Evolutionary conservation across 2,329 filamentous ascomycete genomes (phyloP).

Genomic region (Graphiopsis chlorocephala): DNA sequence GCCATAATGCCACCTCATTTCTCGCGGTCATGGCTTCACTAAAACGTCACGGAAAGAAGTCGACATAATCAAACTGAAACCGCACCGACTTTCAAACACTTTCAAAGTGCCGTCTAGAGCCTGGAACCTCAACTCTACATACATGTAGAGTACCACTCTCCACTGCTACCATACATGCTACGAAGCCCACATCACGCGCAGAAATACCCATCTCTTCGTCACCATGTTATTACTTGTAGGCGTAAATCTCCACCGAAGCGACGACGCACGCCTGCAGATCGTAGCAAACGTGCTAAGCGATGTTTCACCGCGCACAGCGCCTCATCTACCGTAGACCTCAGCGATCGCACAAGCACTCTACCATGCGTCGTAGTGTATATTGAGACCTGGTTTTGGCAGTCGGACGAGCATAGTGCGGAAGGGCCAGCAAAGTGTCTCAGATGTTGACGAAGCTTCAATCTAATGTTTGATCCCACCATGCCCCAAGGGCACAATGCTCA

Average conservation of each 20-base stretch:
- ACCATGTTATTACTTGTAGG: background rate
- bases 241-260: background rate
- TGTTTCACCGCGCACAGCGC: constrained; percentile 11
- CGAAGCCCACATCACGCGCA: background rate
- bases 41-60: background rate
- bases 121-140: background rate
- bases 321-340: constrained; percentile 14
- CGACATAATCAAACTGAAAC: background rate
- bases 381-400: background rate
- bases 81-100: background rate
- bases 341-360: background rate
- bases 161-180: background rate
- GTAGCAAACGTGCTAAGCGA: constrained; percentile 10
- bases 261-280: constrained; percentile 8
- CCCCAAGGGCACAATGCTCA: background rate
- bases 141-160: background rate
- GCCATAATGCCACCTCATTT: background rate
- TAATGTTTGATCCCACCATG: background rate
- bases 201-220: background rate
- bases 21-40: background rate
- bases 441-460: constrained; percentile 10
- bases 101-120: background rate
- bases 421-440: background rate
- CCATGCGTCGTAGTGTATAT: background rate
- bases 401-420: background rate